Evolutionary conservation across 2,329 filamentous ascomycete species (phyloP).

Genomic region (Fusarium clavum): DNA sequence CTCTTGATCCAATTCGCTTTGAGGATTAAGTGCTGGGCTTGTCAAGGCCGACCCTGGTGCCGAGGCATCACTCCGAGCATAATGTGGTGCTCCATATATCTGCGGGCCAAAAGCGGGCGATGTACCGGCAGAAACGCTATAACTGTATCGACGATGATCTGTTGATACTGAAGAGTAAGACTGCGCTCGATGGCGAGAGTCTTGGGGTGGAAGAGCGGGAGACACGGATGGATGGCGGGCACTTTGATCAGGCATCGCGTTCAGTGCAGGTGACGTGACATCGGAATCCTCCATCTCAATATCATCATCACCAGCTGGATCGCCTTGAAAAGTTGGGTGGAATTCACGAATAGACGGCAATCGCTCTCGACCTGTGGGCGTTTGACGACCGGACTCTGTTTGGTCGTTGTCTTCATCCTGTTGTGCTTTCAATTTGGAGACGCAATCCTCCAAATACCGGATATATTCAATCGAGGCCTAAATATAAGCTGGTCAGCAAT

Average conservation of each 20-base stretch:
- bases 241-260: slow-evolving; percentile 47
- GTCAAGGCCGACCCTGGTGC: slow-evolving; percentile 65
- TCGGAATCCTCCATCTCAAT: slow-evolving; percentile 72
- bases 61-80: slow-evolving; percentile 57
- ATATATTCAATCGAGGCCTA: slow-evolving; percentile 97
- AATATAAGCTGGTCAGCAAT: slow-evolving; percentile 12
- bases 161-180: slow-evolving; percentile 67
- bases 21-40: slow-evolving; percentile 67
- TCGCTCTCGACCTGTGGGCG: slow-evolving; percentile 44
- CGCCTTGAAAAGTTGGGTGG: slow-evolving; percentile 56
- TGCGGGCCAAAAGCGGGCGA: slow-evolving; percentile 70
- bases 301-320: slow-evolving; percentile 54
- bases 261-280: slow-evolving; percentile 61
- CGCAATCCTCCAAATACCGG: slow-evolving; percentile 90
- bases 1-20: slow-evolving; percentile 75
- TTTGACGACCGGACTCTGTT: slow-evolving; percentile 46
- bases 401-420: slow-evolving; percentile 52
- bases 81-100: slow-evolving; percentile 48
- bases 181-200: slow-evolving; percentile 58
- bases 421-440: slow-evolving; percentile 79
- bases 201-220: slow-evolving; percentile 62
- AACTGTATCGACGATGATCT: slow-evolving; percentile 63
- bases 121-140: slow-evolving; percentile 60
- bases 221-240: slow-evolving; percentile 63
- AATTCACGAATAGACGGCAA: slow-evolving; percentile 55